Base-by-base conservation (phyloP, 139 green algal genomes). In the Asterochloris erici region DNA sequence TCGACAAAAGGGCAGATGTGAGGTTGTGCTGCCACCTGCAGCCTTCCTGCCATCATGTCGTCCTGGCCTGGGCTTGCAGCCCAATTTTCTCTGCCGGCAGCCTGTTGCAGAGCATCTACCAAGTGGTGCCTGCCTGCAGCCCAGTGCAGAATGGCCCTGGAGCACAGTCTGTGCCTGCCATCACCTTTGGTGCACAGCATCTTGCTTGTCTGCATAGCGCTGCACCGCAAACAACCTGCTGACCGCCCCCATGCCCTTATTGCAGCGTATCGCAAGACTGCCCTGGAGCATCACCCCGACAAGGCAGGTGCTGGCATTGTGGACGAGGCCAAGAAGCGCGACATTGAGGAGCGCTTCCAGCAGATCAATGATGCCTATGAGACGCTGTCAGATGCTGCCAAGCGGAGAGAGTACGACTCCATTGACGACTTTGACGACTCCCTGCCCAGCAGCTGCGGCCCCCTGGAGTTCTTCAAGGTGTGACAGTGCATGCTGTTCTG, bases 341-440 rank as follows among this genome's bases (percentile, higher is more conserved):
- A 64, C 12, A 87, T 90, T 10, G 91, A 98, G 87, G 93, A 95
- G 27, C 88, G 93, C 73, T 98, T 98, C 84, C 97, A 98, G 84
- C 28, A 60, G 26, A 91, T 98, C 60, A 95, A 96, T 87, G 91
- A 94, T 81, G 93, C 93, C 13, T 97, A 96, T 79, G 92, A 95
- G 68, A 92, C 85, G 21, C 88, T 98, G 61, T 93, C 78, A n/a
- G 96, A 98, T 87, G 93, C 94, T 0, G 81, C 86, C 23, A 89
- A 89, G 28, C 84, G 91, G 21, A 88, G 95, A 12, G 93, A 98
- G 86, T 99, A 93, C 61, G 96, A 99, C 89, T 97, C 93, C 17
- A 91, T 85, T 9, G 96, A 99, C 84, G 91, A 96, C 73, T 99
- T 99, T 90, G 96, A 99, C 84, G 96, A 99, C 89, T 90, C 88